phyloP scores from a whole-genome alignment of 2,329 filamentous ascomycete genomes.

The Diaporthe batatas region DNA sequence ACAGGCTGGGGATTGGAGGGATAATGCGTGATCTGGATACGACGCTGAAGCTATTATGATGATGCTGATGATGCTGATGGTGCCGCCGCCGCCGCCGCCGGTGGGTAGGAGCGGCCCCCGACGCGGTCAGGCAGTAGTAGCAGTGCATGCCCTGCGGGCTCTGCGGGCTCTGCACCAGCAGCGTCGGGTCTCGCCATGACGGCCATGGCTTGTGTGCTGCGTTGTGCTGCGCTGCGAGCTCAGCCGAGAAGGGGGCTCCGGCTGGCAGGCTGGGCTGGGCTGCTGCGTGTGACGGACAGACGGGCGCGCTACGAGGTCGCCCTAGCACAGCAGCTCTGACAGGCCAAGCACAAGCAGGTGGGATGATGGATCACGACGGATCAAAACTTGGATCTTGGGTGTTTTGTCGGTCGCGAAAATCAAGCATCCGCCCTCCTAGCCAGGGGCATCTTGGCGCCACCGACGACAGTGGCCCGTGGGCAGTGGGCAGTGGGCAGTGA shows the following conservation, averaged over 20 bases:
- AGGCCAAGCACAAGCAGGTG: constrained; percentile 18
- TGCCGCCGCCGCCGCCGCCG: not conserved
- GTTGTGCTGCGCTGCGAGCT: not conserved
- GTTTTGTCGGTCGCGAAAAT: constrained; percentile 17
- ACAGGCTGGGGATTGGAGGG: constrained; percentile 28
- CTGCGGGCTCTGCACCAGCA: no score
- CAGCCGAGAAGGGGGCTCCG: constrained; percentile 11
- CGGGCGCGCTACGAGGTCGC: constrained; percentile 9
- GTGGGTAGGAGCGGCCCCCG: constrained; percentile 25
- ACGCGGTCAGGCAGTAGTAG: constrained; percentile 16
- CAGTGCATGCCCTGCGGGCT: constrained; percentile 25
- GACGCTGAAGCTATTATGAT: constrained; percentile 34
- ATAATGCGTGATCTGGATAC: constrained; percentile 41
- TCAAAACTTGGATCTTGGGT: constrained; percentile 26
- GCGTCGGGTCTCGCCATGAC: constrained; percentile 22
- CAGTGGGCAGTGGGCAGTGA: not conserved
- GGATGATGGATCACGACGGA: constrained; percentile 26
- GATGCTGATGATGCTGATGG: not conserved
- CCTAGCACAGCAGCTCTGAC: constrained; percentile 19
- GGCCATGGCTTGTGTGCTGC: constrained; percentile 2
- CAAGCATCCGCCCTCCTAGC: constrained; percentile 24
- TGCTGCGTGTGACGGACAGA: no score
- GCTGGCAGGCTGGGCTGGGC: not conserved
- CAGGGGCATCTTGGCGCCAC: constrained; percentile 33
- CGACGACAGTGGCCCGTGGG: no score